Base-by-base conservation (phyloP, 2,329 filamentous ascomycete genomes). In the Chaetomiaceae sp. region DNA sequence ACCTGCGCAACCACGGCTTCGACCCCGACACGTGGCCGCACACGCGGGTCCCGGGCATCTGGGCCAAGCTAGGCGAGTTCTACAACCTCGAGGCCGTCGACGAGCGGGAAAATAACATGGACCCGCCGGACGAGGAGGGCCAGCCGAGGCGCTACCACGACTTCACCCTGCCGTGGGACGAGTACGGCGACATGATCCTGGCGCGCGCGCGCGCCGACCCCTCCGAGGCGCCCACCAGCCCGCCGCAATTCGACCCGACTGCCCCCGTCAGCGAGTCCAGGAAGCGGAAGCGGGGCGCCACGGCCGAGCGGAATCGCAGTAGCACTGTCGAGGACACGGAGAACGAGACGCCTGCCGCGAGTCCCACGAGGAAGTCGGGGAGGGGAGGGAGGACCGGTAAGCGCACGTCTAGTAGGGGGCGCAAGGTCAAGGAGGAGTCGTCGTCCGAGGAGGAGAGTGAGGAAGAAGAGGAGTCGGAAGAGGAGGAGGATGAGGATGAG, bases 81-180 rank as follows among this genome's bases (percentile, higher is more conserved):
- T 99, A 96, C 73, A 89, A 96, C 70, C 80, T 97, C 27, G 82
- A 88, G 45, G 81, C 86, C 37, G 85, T 96, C 54, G 90, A 97
- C 70, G 89, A 95, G 67, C 84, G 91, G 63, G 92, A 89, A 68
- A 79, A 85, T 66, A 75, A 76, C 58, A 72, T 74, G 57, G 72
- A 76, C 45, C 77, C 78, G 56, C 72, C 76, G 38, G 71, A 72
- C 29, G 82, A 87, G 31, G 82, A 82, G 33, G 75, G 77, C 29
- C 76, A 79, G 19, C 75, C 79, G 51, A 79, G 84, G 22, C 76
- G 79, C 54, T 89, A 85, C 66, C 76, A 81, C 50, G 81, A 87
- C 23, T 90, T 90, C 61, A 75, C 79, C 25, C 74, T 89, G 4
- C 85, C 85, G 0, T 63, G 65, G 8, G 64, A 64, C 15, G 71